Evolutionary conservation across 306 rosid species (phyloP), one percentile per base, ranked within the genome.

Genomic region (Fagus crenata): DNA sequence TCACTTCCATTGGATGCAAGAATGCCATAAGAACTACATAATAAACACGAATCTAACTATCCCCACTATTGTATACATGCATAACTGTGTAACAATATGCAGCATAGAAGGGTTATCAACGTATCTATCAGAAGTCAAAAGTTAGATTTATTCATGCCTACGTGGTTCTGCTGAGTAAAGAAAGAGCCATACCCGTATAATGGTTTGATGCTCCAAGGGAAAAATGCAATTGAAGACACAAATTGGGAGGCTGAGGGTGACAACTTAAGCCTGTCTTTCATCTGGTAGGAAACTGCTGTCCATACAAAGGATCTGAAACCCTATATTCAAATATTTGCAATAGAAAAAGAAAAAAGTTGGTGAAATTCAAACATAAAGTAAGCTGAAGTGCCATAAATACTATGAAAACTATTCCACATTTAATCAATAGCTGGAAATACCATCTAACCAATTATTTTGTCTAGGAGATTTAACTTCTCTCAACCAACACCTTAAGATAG

Each of bases 131-230:
- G 14, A 70, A 55, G 42, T 68, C 33, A 71, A 15, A 78, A 15
- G 2, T 49, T 51, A 51, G 64, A 64, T 41, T n/a, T 17, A 63
- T 46, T 12, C 68, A 40, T 64, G 35, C 60, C 17, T 59, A 2
- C 68, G 35, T 72, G 69, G n/a, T 4, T 63, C 7, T 13, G 15
- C 5, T 0, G 32, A 53, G 76, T 54, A 31, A 51, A n/a, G 31
- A 78, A 67, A 77, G 8, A 82, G 81, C 17, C 79, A 59, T 90
- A 92, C 97, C 97, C 97, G 65, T 92, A 92, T 78, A 92, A 75
- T 2, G 97, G 97, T 71, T 92, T 92, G 58, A 92, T 89, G 86
- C 96, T 90, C 97, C 97, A 90, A 22, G 97, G 97, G 32, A 92
- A 92, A 79, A 92, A 90, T 68, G 90, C 91, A 41, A 92, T 73